Evolutionary conservation across 441 rosid species (phyloP).

Genomic region (Pelargonium fulgidum): DNA sequence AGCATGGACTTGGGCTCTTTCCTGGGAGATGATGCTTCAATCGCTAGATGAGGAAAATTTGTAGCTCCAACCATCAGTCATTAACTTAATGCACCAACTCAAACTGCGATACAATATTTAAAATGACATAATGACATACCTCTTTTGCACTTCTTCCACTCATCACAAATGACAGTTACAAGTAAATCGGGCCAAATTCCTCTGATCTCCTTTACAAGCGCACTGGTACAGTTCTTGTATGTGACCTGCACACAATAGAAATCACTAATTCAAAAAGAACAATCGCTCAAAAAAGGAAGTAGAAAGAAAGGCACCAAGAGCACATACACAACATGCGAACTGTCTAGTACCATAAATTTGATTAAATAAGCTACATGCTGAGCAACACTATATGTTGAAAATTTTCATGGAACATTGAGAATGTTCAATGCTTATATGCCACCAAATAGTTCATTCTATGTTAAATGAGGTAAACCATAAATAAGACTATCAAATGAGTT

Average conservation of each 20-base stretch:
- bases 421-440: background rate
- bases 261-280: slow-evolving; percentile 2
- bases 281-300: background rate
- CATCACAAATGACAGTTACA: slow-evolving; percentile 57
- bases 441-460: background rate
- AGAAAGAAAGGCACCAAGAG: background rate
- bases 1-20: slow-evolving; percentile 80
- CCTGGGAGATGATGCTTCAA: slow-evolving; percentile 77
- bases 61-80: slow-evolving; percentile 23
- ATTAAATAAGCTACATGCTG: background rate
- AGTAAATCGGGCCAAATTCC: slow-evolving; percentile 84
- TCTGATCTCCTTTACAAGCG: slow-evolving; percentile 52
- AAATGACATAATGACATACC: slow-evolving; percentile 39
- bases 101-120: slow-evolving; percentile 1
- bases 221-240: slow-evolving; percentile 46
- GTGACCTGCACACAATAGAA: slow-evolving; percentile 49
- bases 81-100: slow-evolving; percentile 10
- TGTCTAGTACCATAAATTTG: background rate
- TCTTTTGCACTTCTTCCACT: slow-evolving; percentile 95
- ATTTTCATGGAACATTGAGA: background rate
- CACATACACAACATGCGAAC: background rate
- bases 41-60: slow-evolving; percentile 36
- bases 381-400: background rate
- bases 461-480: background rate
- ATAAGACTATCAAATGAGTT: background rate